These are phyloP conservation scores for Epithele typhae DNA, from an alignment of 768 basidiomycete species.

Conservation along the genomic window DNA sequence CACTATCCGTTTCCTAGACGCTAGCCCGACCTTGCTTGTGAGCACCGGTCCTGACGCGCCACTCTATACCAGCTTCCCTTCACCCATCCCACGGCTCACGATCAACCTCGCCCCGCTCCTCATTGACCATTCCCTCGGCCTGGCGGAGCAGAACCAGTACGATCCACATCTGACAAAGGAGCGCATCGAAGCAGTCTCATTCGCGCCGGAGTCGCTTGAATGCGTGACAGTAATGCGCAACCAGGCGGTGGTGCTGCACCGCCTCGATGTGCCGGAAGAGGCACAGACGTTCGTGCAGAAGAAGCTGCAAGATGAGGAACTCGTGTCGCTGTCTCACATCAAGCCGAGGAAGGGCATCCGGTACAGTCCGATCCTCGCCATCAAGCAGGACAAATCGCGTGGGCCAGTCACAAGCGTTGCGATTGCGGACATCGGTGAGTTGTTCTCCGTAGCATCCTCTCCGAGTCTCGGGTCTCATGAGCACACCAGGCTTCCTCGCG, in stretches of 20 bases:
- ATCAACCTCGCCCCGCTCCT: constrained; percentile 54
- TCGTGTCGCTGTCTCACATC: constrained; percentile 51
- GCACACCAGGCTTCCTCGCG: constrained; percentile 65
- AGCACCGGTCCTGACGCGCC: constrained; percentile 38
- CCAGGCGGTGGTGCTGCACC: constrained; percentile 55
- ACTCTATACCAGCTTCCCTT: constrained; percentile 60
- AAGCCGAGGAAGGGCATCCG: constrained; percentile 34
- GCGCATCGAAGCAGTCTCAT: constrained; percentile 39
- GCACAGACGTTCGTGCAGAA: constrained; percentile 19
- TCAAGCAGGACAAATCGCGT: constrained; percentile 36
- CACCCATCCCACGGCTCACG: constrained; percentile 54
- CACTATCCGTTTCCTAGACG: constrained; percentile 68
- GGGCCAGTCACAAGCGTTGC: constrained; percentile 52
- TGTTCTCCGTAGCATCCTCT: neutral
- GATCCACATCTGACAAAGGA: constrained; percentile 14
- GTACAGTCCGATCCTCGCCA: constrained; percentile 58
- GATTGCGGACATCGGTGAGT: constrained; percentile 70
- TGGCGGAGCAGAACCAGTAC: constrained; percentile 17
- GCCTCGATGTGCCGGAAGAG: constrained; percentile 22
- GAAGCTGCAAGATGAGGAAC: constrained; percentile 38
- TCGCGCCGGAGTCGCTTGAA: constrained; percentile 57
- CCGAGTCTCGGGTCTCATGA: neutral
- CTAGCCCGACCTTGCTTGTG: constrained; percentile 64
- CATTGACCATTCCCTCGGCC: constrained; percentile 36
- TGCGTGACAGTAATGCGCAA: constrained; percentile 47